Evolutionary conservation across 2,329 filamentous ascomycete genomes (phyloP).

Genomic region (Aureobasidium pullulans): DNA sequence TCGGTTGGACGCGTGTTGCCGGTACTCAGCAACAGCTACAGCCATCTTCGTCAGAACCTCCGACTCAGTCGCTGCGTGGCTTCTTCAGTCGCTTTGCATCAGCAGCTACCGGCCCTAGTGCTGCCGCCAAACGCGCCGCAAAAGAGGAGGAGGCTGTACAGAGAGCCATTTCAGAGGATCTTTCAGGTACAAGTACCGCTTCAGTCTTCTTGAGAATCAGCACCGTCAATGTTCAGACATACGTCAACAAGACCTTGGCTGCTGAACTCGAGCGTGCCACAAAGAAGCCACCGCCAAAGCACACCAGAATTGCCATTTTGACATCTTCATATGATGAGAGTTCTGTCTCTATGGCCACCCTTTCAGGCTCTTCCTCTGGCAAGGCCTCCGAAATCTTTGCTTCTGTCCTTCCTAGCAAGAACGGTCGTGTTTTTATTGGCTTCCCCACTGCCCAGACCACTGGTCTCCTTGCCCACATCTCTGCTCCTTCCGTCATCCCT

Average conservation of each 20-base stretch:
- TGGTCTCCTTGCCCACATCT: constrained; percentile 86
- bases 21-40: constrained; percentile 12
- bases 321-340: constrained; percentile 86
- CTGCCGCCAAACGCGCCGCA: constrained; percentile 48
- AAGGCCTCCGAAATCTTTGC: constrained; percentile 74
- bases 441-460: constrained; percentile 98
- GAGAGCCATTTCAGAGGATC: constrained; percentile 59
- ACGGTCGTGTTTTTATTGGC: constrained; percentile 90
- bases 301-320: constrained; percentile 76
- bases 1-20: constrained; percentile 65
- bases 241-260: constrained; percentile 63
- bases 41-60: constrained; percentile 17
- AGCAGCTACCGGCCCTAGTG: constrained; percentile 41
- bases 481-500: constrained; percentile 90
- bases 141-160: constrained; percentile 58
- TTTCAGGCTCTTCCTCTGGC: constrained; percentile 42
- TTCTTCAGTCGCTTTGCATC: constrained; percentile 74
- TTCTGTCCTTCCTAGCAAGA: constrained; percentile 81
- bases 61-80: constrained; percentile 56
- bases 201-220: constrained; percentile 86
- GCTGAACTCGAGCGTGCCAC: constrained; percentile 89
- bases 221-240: constrained; percentile 73
- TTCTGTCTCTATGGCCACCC: constrained; percentile 52
- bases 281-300: constrained; percentile 90
- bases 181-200: constrained; percentile 62